Evolutionary conservation across 2,329 filamentous ascomycete species (phyloP), one percentile per base, ranked within the genome.

Genomic region (Cryoendolithus antarcticus): DNA sequence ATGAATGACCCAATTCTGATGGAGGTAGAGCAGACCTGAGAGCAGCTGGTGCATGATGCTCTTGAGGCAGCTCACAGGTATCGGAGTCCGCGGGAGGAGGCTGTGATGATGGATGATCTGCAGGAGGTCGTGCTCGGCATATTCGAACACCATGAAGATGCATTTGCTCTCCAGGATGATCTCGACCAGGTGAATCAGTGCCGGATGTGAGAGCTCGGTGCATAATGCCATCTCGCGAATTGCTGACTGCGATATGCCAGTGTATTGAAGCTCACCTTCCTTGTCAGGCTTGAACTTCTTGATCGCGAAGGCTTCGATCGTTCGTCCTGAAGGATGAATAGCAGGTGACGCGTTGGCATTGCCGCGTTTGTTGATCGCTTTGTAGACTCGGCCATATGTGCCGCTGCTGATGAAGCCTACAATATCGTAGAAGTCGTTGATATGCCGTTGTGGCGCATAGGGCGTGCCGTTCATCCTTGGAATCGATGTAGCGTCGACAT

Each of bases 201-300:
- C 96, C 41, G 76, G 69, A 60, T 98, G 86, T 42, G 74, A 77
- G 19, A 98, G 72, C 58, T 98, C 91, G 30, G 85, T 91, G 63
- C 91, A 98, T 1, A 98, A 70, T 10, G 89, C 86, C 86, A 98
- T 98, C 62, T 98, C 91, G 38, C 91, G 84, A 48, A 95, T 85
- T 4, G 91, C 91, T 9, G 88, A 95, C 61, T 98, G 91, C 0
- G 91, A 96, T 48, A 98, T 93, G 45, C 91, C 91, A 0, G 91
- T 96, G 62, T 98, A 98, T 53, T 93, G 83, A 34, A 95, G 76
- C 61, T 98, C 91, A 41, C 91, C 91, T 64, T 98, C 91, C 66
- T 96, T 98, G 63, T 98, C 91, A 6, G 88, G 88, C 68, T 95
- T 95, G 75, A 95, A 82, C 75, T 98, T 98, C 60, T 98, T 98